Conservation (phyloP, 2,329 filamentous ascomycete species). For the Didymosphaeria variabile region DNA sequence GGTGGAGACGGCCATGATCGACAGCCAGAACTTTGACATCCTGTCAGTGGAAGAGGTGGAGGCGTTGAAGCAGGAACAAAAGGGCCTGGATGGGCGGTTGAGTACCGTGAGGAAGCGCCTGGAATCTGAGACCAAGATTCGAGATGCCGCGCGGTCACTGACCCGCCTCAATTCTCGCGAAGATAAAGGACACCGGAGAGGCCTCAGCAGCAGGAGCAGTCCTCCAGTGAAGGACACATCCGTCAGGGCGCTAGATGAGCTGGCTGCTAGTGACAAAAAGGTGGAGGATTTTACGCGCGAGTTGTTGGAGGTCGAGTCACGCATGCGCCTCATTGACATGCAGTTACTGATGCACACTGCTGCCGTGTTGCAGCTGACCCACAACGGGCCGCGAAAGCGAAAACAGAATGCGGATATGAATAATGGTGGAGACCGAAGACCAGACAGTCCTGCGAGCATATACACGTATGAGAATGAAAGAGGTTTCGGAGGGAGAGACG, state of each 20-base stretch:
- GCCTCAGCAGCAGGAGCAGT: slow-evolving; percentile 59
- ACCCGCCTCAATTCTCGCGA: slow-evolving; percentile 78
- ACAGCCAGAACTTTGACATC: slow-evolving; percentile 86
- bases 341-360: slow-evolving; percentile 89
- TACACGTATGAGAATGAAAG: slow-evolving; percentile 71
- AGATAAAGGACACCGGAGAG: slow-evolving; percentile 57
- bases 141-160: slow-evolving; percentile 90
- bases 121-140: slow-evolving; percentile 89
- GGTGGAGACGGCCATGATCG: slow-evolving; percentile 89
- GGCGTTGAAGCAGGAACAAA: slow-evolving; percentile 85
- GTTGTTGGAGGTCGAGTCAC: slow-evolving; percentile 80
- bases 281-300: slow-evolving; percentile 87
- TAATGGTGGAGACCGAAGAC: slow-evolving; percentile 56
- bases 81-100: slow-evolving; percentile 76
- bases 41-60: slow-evolving; percentile 93
- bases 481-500: slow-evolving; percentile 61
- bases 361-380: slow-evolving; percentile 88
- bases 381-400: slow-evolving; percentile 75
- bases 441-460: slow-evolving; percentile 79
- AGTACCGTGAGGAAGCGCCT: slow-evolving; percentile 84
- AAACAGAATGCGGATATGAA: slow-evolving; percentile 54
- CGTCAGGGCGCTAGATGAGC: slow-evolving; percentile 74
- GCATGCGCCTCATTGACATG: slow-evolving; percentile 75
- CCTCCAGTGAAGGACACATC: slow-evolving; percentile 53
- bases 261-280: slow-evolving; percentile 76